Percentiles rank a stretch among this genome's conserved stretches.
Conservation (phyloP, 2,329 filamentous ascomycete species). For the Tolypocladium guangdongense region DNA sequence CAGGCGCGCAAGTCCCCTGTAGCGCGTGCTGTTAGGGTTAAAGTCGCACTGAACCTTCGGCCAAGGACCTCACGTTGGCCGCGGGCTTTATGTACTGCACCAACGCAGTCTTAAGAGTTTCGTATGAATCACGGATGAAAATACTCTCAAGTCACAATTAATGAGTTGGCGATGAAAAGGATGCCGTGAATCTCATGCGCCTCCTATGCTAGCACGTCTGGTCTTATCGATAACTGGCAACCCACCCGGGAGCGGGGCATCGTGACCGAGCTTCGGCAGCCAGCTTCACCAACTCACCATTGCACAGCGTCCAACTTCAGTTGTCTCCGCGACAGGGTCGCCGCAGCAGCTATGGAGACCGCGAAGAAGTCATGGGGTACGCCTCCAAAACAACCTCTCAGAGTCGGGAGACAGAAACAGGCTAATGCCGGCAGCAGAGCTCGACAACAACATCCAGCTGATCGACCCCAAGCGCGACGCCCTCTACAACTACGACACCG, state of each 20-base stretch:
- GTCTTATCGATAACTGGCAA: not conserved
- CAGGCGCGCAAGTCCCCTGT: not conserved
- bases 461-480: slow-evolving; percentile 82
- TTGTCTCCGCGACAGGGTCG: not conserved
- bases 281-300: not conserved
- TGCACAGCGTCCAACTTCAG: not conserved
- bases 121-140: not conserved
- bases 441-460: slow-evolving; percentile 75
- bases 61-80: no score
- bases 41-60: no score
- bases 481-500: slow-evolving; percentile 72
- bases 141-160: no score
- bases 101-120: not conserved
- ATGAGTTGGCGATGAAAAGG: not conserved
- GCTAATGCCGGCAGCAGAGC: slow-evolving; percentile 44
- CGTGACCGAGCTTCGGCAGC: not conserved
- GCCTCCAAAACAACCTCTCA: not conserved
- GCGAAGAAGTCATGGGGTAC: slow-evolving; percentile 21
- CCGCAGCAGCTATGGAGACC: slow-evolving; percentile 9
- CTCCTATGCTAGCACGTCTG: no score
- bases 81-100: not conserved
- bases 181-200: not conserved
- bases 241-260: not conserved
- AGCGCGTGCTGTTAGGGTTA: not conserved
- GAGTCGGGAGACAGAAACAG: not conserved